These are phyloP conservation scores for Teratosphaeria epicoccoides DNA, from an alignment of 2,329 filamentous ascomycete species.

Conservation along the genomic window DNA sequence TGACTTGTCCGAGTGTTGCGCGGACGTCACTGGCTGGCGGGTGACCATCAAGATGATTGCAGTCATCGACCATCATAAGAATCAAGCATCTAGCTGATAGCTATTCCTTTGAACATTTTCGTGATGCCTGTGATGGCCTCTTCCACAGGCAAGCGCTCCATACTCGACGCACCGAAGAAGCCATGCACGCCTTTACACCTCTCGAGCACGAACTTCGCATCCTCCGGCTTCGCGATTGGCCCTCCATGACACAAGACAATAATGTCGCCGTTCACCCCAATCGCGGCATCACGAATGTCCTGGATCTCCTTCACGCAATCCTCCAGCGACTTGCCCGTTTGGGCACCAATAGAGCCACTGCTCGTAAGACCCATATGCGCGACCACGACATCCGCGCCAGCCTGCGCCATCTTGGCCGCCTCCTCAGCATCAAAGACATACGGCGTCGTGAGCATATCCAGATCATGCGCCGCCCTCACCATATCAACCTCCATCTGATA, in stretches of 20 bases:
- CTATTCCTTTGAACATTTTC: constrained; percentile 40
- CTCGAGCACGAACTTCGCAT: constrained; percentile 53
- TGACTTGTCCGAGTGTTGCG: background rate
- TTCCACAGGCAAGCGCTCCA: constrained; percentile 60
- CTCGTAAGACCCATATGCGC: constrained; percentile 59
- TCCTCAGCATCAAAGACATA: constrained; percentile 59
- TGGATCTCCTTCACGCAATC: constrained; percentile 54
- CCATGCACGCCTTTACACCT: constrained; percentile 56
- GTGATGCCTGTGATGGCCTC: constrained; percentile 51
- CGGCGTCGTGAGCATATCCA: constrained; percentile 56
- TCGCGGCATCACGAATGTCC: constrained; percentile 52
- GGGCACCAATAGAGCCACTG: constrained; percentile 53
- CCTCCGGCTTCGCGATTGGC: constrained; percentile 52
- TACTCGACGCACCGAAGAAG: constrained; percentile 60
- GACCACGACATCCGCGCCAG: constrained; percentile 57
- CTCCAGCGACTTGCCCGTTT: constrained; percentile 50
- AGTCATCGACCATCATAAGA: too few relatives aligned
- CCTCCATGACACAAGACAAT: constrained; percentile 63
- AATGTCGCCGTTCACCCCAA: constrained; percentile 44
- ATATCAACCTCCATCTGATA: constrained; percentile 58
- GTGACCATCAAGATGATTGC: too few relatives aligned
- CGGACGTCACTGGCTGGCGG: background rate
- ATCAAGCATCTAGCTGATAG: background rate
- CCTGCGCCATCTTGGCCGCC: constrained; percentile 50
- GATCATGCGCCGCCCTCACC: constrained; percentile 47